Percentiles rank a stretch among this genome's conserved stretches.
Evolutionary conservation across 371 early-diverging fungal species (phyloP).

Genomic region (Apophysomyces variabilis): DNA sequence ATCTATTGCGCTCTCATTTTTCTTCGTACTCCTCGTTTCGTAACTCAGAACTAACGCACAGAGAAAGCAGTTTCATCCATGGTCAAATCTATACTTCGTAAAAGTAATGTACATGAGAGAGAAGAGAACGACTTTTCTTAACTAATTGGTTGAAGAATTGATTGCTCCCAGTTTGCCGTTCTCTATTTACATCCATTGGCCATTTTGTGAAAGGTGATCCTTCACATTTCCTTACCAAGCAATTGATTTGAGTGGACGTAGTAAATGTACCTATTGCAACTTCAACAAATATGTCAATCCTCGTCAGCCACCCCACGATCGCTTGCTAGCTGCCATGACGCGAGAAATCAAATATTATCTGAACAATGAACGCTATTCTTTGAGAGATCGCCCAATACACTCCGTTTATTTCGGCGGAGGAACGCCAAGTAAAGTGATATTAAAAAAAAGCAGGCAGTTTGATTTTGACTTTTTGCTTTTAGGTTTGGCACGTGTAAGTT

Average conservation of each 20-base stretch:
- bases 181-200: constrained; percentile 87
- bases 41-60: too few relatives aligned
- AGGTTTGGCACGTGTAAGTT: constrained; percentile 23
- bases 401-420: constrained; percentile 82
- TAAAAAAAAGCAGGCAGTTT: not conserved
- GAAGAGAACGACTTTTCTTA: not conserved
- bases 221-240: not conserved
- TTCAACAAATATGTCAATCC: constrained; percentile 86
- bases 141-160: not conserved
- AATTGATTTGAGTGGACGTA: constrained; percentile 18
- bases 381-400: constrained; percentile 44
- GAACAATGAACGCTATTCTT: constrained; percentile 33
- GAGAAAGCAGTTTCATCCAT: not conserved
- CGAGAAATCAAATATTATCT: constrained; percentile 54
- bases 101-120: not conserved
- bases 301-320: constrained; percentile 52
- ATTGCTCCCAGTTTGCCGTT: constrained; percentile 30
- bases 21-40: too few relatives aligned
- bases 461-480: constrained; percentile 19
- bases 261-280: constrained; percentile 85
- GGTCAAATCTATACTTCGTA: not conserved
- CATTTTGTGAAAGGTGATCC: constrained; percentile 75
- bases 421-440: constrained; percentile 43
- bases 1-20: too few relatives aligned
- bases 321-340: constrained; percentile 57